Evolutionary conservation across 2,329 filamentous ascomycete genomes (phyloP), one percentile per base, ranked within the genome.

Genomic region (Aureobasidium sp.): DNA sequence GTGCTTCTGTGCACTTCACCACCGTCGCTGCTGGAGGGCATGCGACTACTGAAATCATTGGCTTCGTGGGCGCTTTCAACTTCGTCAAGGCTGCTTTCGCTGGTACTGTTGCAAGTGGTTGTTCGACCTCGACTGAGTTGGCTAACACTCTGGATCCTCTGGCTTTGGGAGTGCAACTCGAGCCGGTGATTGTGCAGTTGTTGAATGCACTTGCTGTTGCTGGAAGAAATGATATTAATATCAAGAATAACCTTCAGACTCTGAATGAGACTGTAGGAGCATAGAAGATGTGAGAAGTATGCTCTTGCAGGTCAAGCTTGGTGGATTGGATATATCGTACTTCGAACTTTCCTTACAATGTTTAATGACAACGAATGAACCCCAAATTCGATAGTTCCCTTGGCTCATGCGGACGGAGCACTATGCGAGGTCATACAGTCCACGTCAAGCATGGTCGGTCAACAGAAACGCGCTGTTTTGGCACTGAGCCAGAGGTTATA

Each of bases 11-110:
- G 0, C 36, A 67, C 15, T 71, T 70, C 48, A 62, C 64, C n/a
- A 71, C 69, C 1, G 62, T 66, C 34, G 67, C 50, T 1, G 64
- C 54, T 30, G 70, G 69, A 3, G 69, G 69, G 1, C 70, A 72
- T 45, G 39, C 63, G 25, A 66, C 65, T 2, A 69, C 67, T 1
- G 70, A 70, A 44, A 61, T 70, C 32, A 39, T 68, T 29, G 67
- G 67, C 8, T 66, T 70, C 41, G 29, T 62, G 1, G 65, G 63
- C 3, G 66, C 66, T 0, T 65, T 67, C 42, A 44, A 67, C 7
- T 71, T 70, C 37, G 65, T 68, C 42, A 57, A 66, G n/a, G 47
- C 54, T 9, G 69, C 69, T 3, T 62, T 62, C 15, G 59, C 59
- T 10, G 59, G 50, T 21, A 62, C 48, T 8, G 32, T 49, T 6